These are phyloP conservation scores for Picochlorum sp. DNA, from an alignment of 139 green algal genomes.

Conservation along the genomic window DNA sequence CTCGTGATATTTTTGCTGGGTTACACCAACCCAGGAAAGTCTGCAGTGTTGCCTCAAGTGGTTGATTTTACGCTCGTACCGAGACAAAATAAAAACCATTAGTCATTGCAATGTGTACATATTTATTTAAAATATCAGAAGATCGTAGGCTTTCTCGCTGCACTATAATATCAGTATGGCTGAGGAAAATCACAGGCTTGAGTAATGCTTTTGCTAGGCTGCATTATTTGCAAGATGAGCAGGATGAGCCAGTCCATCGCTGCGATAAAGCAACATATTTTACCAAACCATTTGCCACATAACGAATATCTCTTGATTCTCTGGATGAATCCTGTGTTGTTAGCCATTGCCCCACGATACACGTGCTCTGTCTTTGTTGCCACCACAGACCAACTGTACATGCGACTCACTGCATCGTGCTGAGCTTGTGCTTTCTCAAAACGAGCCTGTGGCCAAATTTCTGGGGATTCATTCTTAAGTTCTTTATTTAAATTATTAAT, in stretches of 20 bases:
- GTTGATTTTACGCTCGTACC: neutral
- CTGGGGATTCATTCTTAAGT: neutral
- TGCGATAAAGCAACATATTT: slow-evolving; percentile 54
- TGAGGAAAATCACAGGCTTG: neutral
- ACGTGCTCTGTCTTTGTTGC: slow-evolving; percentile 63
- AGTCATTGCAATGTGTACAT: neutral
- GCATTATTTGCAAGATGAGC: slow-evolving; percentile 23
- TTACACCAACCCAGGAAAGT: neutral
- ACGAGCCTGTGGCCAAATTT: neutral
- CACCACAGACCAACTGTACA: slow-evolving; percentile 88
- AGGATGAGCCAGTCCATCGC: slow-evolving; percentile 32
- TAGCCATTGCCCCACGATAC: slow-evolving; percentile 41
- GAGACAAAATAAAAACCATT: neutral
- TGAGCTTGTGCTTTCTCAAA: slow-evolving; percentile 18
- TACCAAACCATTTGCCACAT: slow-evolving; percentile 55
- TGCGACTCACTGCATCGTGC: slow-evolving; percentile 43
- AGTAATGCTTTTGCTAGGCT: neutral
- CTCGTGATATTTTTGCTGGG: slow-evolving; percentile 1
- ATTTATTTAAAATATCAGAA: no score
- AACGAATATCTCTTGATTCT: slow-evolving; percentile 34
- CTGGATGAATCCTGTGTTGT: slow-evolving; percentile 26
- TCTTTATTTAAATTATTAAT: slow-evolving; percentile 11
- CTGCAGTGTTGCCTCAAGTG: neutral
- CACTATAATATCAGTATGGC: neutral
- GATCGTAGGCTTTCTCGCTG: neutral